Evolutionary conservation across 2,329 filamentous ascomycete species (phyloP).

Genomic region (Claviceps fusiformis): DNA sequence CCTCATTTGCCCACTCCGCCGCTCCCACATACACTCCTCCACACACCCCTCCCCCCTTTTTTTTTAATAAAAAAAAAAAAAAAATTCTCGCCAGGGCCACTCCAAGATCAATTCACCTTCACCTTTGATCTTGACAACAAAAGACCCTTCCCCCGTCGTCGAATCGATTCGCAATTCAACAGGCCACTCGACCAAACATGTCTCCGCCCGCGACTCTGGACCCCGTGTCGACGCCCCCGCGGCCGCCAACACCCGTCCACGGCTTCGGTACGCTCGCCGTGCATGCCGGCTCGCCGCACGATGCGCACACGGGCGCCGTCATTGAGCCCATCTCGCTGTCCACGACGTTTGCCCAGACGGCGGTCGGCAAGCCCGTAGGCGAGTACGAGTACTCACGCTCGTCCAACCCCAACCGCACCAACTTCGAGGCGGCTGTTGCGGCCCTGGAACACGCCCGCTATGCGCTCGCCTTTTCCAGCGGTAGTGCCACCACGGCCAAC

Average conservation of each 20-base stretch:
- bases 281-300: conserved; percentile 82
- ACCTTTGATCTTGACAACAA: neutral
- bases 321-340: conserved; percentile 94
- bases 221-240: conserved; percentile 58
- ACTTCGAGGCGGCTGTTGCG: conserved; percentile 86
- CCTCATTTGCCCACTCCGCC: neutral
- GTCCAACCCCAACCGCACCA: conserved; percentile 86
- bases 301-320: conserved; percentile 84
- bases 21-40: neutral
- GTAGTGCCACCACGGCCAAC: conserved; percentile 83
- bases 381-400: conserved; percentile 87
- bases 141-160: neutral
- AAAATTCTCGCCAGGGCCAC: neutral
- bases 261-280: conserved; percentile 89
- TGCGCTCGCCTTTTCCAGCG: conserved; percentile 87
- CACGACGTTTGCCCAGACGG: conserved; percentile 87
- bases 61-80: too few species aligned
- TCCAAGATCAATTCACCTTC: neutral
- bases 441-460: conserved; percentile 86
- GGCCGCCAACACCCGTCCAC: conserved; percentile 57
- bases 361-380: conserved; percentile 77
- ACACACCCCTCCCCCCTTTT: too few species aligned
- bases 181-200: conserved; percentile 9
- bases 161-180: neutral
- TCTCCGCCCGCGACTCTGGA: conserved; percentile 23